Conservation (phyloP, 371 early-diverging fungal species). For the Syncephalastrum contaminatum region DNA sequence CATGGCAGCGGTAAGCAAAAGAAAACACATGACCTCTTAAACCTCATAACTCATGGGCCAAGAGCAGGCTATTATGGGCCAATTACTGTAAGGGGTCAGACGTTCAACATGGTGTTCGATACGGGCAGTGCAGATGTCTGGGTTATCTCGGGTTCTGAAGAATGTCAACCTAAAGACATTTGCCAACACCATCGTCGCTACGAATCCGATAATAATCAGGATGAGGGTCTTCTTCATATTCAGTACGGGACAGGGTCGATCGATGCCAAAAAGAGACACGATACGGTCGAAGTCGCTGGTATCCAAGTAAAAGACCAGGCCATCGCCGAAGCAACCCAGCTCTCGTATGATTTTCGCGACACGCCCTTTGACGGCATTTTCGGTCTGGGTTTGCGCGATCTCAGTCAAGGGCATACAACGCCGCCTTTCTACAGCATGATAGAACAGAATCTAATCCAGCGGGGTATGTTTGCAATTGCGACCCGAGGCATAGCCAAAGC, state of each 20-base stretch:
- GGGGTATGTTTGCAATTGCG: constrained; percentile 69
- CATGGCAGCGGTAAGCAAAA: constrained; percentile 33
- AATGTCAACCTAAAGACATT: constrained; percentile 74
- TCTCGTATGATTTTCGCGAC: constrained; percentile 52
- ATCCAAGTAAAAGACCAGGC: constrained; percentile 35
- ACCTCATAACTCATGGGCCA: neutral
- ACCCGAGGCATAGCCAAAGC: constrained; percentile 22
- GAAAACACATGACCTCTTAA: neutral
- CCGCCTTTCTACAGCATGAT: constrained; percentile 72
- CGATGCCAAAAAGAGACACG: constrained; percentile 10
- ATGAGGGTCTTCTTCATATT: neutral
- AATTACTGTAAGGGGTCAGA: constrained; percentile 60
- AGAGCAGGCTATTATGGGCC: constrained; percentile 56
- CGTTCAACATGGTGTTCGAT: constrained; percentile 66
- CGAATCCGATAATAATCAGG: constrained; percentile 6
- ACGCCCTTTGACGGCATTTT: constrained; percentile 64
- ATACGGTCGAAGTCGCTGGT: constrained; percentile 43
- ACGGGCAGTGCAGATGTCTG: constrained; percentile 76
- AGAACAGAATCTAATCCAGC: constrained; percentile 52
- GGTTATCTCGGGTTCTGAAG: constrained; percentile 76
- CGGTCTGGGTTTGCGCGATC: constrained; percentile 57
- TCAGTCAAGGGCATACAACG: constrained; percentile 33
- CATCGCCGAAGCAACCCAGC: constrained; percentile 50
- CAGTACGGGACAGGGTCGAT: no score
- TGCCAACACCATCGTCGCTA: constrained; percentile 21